Evolutionary conservation across 345 rosid genomes (phyloP), one percentile per base, ranked within the genome.

Genomic region (Lepidium sativum): DNA sequence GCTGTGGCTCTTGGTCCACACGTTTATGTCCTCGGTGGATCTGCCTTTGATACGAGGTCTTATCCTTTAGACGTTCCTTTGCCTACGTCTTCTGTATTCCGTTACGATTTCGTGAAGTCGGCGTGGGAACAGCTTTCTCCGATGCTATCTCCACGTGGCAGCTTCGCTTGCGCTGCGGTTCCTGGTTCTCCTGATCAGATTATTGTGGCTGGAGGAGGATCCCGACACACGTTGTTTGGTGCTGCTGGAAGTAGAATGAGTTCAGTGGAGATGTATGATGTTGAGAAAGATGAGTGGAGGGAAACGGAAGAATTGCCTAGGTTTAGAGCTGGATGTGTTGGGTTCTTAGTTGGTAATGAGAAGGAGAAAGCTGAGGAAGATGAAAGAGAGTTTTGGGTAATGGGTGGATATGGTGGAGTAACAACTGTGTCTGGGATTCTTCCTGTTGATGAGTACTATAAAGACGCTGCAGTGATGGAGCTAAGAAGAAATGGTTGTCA

Each of bases 341-440:
- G 98, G 15, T 84, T 92, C 71, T 10, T 86, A 40, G 79, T 69
- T 8, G 77, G 75, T 47, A 69, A 68, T 39, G 73, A 69, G 3
- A 73, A 82, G 57, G 79, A 74, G 35, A 69, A 61, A 58, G 80
- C 76, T 54, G 75, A 71, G 15, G 70, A 73, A 6, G 78, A 69
- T 25, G 86, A 74, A 20, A 77, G 63, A 65, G 92, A 92, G 67
- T 92, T 92, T n/a, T 86, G 95, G 97, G 97, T 92, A 40, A 86
- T 92, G 94, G 98, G 98, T 50, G 98, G 98, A 2, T 92, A 92
- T 29, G 94, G 91, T 11, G 86, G 77, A 44, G 85, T 94, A 4
- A 89, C 94, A 77, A 86, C 86, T 0, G 77, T 92, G 3, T 78
- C 87, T 0, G 91, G 98, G 13, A 82, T 92, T 55, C 80, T 87